Evolutionary conservation across 1,284 basidiomycete genomes (phyloP).

Genomic region (Apiotrichum laibachii): DNA sequence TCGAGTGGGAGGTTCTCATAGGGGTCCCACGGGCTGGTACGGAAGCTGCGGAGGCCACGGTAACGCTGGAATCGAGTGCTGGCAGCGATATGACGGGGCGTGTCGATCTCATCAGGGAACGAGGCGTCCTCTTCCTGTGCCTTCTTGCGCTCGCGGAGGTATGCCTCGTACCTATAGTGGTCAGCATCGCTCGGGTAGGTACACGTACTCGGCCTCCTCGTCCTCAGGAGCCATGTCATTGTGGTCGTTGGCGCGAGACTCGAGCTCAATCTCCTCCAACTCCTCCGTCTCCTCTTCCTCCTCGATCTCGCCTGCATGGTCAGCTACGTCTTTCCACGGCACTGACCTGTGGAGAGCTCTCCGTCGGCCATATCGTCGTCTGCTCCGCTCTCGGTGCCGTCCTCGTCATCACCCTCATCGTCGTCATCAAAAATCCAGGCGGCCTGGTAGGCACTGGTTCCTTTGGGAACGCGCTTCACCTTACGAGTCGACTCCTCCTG

Average conservation of each 20-base stretch:
- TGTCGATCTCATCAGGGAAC: conserved; percentile 98
- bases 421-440: conserved; percentile 86
- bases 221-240: conserved; percentile 65
- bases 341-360: too few relatives aligned
- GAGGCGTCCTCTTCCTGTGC: conserved; percentile 70
- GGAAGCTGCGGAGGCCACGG: conserved; percentile 85
- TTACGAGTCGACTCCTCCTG: conserved; percentile 53
- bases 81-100: conserved; percentile 82
- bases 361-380: background rate
- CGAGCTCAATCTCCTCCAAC: conserved; percentile 61
- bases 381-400: conserved; percentile 56
- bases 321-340: background rate
- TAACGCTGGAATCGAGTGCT: conserved; percentile 86
- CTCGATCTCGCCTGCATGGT: conserved; percentile 28
- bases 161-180: conserved; percentile 61
- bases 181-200: conserved; percentile 6
- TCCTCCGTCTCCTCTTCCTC: conserved; percentile 46
- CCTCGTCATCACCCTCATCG: conserved; percentile 54
- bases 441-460: conserved; percentile 89
- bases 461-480: conserved; percentile 78
- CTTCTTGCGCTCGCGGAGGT: conserved; percentile 59
- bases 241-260: conserved; percentile 47
- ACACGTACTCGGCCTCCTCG: conserved; percentile 72
- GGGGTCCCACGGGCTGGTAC: conserved; percentile 95
- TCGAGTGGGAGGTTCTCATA: conserved; percentile 94